Evolutionary conservation across 352 stramenopile genomes (phyloP).

Genomic region (Phytophthora pseudosyringae): DNA sequence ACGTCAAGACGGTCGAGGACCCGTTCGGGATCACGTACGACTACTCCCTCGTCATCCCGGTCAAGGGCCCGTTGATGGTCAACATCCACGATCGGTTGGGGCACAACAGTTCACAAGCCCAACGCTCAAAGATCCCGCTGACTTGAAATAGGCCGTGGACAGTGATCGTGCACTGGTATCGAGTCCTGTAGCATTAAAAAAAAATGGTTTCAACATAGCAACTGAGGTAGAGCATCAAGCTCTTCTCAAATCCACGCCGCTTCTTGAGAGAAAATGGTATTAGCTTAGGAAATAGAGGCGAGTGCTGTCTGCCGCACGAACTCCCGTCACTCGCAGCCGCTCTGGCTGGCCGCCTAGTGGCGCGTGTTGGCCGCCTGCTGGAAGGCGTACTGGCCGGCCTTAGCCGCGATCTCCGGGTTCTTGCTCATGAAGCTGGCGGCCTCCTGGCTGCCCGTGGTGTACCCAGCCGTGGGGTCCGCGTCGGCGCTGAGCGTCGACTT

Average conservation of each 20-base stretch:
- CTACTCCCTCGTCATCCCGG: constrained; percentile 34
- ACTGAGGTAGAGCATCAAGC: not conserved
- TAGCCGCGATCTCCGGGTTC: constrained; percentile 78
- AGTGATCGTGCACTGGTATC: too few relatives aligned
- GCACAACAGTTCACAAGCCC: constrained; percentile 10
- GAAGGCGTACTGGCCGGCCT: constrained; percentile 84
- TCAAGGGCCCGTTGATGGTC: constrained; percentile 46
- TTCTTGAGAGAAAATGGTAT: constrained; percentile 33
- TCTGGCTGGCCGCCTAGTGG: constrained; percentile 21
- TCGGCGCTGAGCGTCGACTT: constrained; percentile 76
- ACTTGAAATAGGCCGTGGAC: too few relatives aligned
- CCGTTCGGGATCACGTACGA: constrained; percentile 55
- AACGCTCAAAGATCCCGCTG: too few relatives aligned
- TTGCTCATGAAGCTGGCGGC: constrained; percentile 82
- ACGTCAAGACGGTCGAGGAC: constrained; percentile 43
- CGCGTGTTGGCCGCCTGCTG: constrained; percentile 50
- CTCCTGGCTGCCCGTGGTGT: constrained; percentile 85
- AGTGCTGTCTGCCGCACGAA: constrained; percentile 9
- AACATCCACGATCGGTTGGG: constrained; percentile 22
- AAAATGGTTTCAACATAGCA: not conserved
- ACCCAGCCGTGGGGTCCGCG: constrained; percentile 78
- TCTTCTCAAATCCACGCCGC: not conserved
- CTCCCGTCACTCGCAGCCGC: not conserved
- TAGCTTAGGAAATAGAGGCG: constrained; percentile 36
- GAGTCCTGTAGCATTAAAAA: not conserved